Percentiles rank a stretch among this genome's conserved stretches.
Conservation (phyloP, 305 asterid genomes). For the Euphrasia arctica region DNA sequence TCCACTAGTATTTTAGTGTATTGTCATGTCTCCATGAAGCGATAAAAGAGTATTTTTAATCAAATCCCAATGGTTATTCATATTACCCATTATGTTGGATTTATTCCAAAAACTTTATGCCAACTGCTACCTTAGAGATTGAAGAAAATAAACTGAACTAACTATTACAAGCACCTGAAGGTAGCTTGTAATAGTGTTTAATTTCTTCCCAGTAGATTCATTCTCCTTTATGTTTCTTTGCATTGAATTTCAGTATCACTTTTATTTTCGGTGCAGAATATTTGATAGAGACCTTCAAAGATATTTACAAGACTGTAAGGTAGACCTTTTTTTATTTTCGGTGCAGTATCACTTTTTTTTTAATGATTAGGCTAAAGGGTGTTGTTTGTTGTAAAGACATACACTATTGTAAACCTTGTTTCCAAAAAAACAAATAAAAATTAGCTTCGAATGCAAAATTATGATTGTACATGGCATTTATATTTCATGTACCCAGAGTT, state of each 20-base stretch:
- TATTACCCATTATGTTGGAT: no score
- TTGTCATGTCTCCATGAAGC: neutral
- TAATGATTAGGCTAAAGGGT: no score
- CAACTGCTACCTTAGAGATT: no score
- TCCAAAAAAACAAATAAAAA: neutral
- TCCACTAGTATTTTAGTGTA: neutral
- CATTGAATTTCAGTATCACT: constrained; percentile 23
- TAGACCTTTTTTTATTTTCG: constrained; percentile 26
- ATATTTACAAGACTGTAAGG: constrained; percentile 75
- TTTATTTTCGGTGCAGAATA: constrained; percentile 54
- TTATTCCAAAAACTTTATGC: no score
- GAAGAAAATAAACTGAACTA: no score
- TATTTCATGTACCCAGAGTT: constrained; percentile 52
- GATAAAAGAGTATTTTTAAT: neutral
- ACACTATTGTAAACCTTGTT: constrained; percentile 6
- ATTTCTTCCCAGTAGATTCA: constrained; percentile 18
- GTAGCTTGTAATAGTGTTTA: neutral
- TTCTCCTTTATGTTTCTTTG: constrained; percentile 21
- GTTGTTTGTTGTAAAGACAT: neutral
- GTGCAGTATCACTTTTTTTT: no score
- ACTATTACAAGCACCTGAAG: no score
- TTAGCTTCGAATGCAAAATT: constrained; percentile 17
- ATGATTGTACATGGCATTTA: constrained; percentile 21
- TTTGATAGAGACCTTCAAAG: constrained; percentile 66
- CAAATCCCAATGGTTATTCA: no score